phyloP scores from a whole-genome alignment of 2,329 filamentous ascomycete species.

The Beauveria sp. region DNA sequence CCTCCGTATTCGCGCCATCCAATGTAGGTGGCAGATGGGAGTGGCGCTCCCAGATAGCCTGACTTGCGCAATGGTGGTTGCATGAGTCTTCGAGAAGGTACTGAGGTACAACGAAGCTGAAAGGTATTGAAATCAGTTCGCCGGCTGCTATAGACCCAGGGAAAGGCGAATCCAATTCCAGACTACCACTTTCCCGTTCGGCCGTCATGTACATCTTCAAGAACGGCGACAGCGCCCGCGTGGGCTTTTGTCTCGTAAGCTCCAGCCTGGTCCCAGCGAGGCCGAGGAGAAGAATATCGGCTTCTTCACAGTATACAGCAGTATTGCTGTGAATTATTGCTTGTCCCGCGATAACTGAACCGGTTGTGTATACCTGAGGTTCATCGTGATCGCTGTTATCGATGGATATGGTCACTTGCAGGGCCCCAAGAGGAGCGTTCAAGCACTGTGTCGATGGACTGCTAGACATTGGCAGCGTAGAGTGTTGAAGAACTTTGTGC shows the following conservation, averaged over 20 bases:
- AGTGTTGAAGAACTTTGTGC: too few relatives aligned
- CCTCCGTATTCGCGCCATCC: not conserved
- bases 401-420: not conserved
- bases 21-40: not conserved
- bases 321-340: not conserved
- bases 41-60: slow-evolving; percentile 3
- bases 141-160: not conserved
- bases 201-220: slow-evolving; percentile 6
- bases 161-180: not conserved
- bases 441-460: not conserved
- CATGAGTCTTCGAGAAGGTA: slow-evolving; percentile 1
- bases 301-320: not conserved
- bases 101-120: slow-evolving; percentile 5
- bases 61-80: not conserved
- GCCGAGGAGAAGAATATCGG: slow-evolving; percentile 2
- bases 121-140: not conserved
- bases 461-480: not conserved
- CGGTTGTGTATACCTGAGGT: not conserved
- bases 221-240: not conserved
- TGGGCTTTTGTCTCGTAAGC: slow-evolving; percentile 3
- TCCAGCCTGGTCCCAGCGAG: slow-evolving; percentile 1
- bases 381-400: not conserved
- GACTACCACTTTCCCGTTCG: not conserved
- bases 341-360: not conserved
- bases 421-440: not conserved